Evolutionary conservation across 805 yeast genomes (phyloP).

Genomic region (Kuraishia ogatae): DNA sequence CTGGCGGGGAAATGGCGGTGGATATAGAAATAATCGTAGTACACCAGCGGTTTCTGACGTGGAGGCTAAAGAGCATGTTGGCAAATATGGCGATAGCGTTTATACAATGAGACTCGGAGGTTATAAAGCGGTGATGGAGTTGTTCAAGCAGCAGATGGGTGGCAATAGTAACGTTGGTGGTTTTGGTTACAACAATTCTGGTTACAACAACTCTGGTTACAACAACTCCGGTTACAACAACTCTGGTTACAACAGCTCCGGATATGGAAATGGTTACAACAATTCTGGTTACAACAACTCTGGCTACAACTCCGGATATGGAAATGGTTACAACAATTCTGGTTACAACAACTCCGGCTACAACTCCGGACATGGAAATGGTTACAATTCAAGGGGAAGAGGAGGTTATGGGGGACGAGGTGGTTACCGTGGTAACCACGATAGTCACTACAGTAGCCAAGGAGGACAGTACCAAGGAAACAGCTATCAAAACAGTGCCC

Average conservation of each 20-base stretch:
- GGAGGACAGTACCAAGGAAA: slow-evolving; percentile 9
- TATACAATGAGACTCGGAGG: slow-evolving; percentile 44
- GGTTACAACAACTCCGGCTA: too few species aligned
- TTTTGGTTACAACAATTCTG: background rate
- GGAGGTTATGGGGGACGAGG: slow-evolving; percentile 9
- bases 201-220: background rate
- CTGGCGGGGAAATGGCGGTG: slow-evolving; percentile 18
- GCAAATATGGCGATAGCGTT: slow-evolving; percentile 38
- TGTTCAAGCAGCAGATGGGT: slow-evolving; percentile 18
- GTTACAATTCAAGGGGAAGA: slow-evolving; percentile 11
- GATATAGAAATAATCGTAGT: slow-evolving; percentile 23
- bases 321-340: background rate
- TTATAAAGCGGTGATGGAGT: slow-evolving; percentile 32
- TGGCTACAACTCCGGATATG: too few species aligned
- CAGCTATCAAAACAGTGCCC: slow-evolving; percentile 11
- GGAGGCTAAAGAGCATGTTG: slow-evolving; percentile 30
- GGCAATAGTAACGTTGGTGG: background rate
- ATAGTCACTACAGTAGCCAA: background rate
- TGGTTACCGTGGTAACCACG: slow-evolving; percentile 11
- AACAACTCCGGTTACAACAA: slow-evolving; percentile 6
- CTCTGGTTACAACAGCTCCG: slow-evolving; percentile 8
- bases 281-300: too few species aligned
- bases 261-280: slow-evolving; percentile 2
- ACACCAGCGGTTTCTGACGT: slow-evolving; percentile 10
- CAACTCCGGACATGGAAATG: background rate